Conservation (phyloP, 306 rosid species). For the Fragaria iinumae region DNA sequence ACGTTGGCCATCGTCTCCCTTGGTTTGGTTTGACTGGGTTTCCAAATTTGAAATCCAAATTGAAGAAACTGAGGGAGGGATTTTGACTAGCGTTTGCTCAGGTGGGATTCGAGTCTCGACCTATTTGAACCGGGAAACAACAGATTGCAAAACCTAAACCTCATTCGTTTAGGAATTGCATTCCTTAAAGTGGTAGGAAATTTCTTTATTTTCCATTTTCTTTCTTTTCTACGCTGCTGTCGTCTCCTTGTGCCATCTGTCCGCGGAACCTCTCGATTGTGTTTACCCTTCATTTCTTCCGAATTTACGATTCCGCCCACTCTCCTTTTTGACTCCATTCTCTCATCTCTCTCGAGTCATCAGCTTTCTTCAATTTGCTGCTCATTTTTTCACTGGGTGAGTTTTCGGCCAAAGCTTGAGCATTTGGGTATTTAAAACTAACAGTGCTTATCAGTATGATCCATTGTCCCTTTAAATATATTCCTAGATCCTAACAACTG, state of each 20-base stretch:
- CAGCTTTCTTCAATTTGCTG: background rate
- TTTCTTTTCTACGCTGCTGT: background rate
- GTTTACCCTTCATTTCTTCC: background rate
- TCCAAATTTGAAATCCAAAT: background rate
- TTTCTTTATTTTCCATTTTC: background rate
- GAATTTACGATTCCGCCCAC: background rate
- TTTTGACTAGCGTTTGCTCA: background rate
- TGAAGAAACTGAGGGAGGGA: background rate
- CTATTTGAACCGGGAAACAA: background rate
- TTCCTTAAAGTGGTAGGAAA: constrained; percentile 15
- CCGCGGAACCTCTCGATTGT: background rate
- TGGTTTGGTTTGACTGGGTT: background rate
- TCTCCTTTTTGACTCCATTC: background rate
- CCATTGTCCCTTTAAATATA: too few species aligned
- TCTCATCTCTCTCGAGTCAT: background rate
- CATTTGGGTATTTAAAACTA: background rate
- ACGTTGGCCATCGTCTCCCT: background rate
- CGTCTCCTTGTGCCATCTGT: background rate
- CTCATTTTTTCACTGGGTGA: too few species aligned
- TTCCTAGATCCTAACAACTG: too few species aligned
- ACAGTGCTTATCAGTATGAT: too few species aligned
- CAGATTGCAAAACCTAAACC: background rate
- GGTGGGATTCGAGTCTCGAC: background rate
- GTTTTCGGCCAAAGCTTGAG: too few species aligned
- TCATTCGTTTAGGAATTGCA: constrained; percentile 9